phyloP scores from a whole-genome alignment of 2,329 filamentous ascomycete genomes.

The Trichophaea hybrida region DNA sequence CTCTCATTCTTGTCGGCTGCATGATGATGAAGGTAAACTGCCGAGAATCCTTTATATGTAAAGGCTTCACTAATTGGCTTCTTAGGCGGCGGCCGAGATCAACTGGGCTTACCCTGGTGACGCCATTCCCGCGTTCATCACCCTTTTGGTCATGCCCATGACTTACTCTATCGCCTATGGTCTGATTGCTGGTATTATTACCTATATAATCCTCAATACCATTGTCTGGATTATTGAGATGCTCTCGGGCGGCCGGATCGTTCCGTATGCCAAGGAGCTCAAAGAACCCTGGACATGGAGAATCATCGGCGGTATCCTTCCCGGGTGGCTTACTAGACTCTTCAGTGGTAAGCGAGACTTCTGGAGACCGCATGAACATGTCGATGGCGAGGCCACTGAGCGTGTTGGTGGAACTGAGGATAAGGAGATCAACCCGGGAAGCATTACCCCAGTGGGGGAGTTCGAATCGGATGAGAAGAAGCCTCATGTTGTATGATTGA shows the following conservation, averaged over 20 bases:
- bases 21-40: conserved; percentile 53
- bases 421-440: neutral
- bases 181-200: conserved; percentile 63
- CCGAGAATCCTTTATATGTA: too few relatives aligned
- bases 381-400: neutral
- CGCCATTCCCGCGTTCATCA: conserved; percentile 69
- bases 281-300: conserved; percentile 72
- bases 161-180: conserved; percentile 81
- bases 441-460: neutral
- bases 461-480: neutral
- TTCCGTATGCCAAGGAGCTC: conserved; percentile 58
- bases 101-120: conserved; percentile 77
- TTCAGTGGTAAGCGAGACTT: conserved; percentile 56
- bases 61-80: too few relatives aligned
- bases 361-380: conserved; percentile 38
- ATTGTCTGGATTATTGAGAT: conserved; percentile 54
- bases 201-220: conserved; percentile 63
- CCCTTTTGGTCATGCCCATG: conserved; percentile 75
- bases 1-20: conserved; percentile 73
- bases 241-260: conserved; percentile 51
- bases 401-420: neutral
- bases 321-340: conserved; percentile 56
- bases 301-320: conserved; percentile 58
- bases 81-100: conserved; percentile 54
- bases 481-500: neutral